phyloP scores from a whole-genome alignment of 257 asterid genomes.

The Plantago major region DNA sequence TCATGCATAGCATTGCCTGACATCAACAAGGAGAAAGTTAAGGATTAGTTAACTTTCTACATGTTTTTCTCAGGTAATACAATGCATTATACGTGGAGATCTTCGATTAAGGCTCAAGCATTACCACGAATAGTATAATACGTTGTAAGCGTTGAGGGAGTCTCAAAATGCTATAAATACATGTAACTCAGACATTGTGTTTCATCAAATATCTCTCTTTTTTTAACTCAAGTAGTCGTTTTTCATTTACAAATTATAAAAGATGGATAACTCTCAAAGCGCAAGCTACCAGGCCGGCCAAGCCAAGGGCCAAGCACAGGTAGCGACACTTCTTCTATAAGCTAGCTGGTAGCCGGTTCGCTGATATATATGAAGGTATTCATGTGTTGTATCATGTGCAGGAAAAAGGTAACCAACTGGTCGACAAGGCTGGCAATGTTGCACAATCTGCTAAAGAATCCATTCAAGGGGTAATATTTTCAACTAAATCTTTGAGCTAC shows the following conservation, averaged over 20 bases:
- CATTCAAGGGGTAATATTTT: slow-evolving; percentile 23
- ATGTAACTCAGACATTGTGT: no score
- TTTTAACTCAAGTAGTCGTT: not conserved
- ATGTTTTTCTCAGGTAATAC: no score
- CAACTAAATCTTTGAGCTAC: no score
- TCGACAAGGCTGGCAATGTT: slow-evolving; percentile 28
- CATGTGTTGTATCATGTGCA: slow-evolving; percentile 4
- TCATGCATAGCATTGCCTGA: no score
- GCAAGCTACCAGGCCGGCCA: slow-evolving; percentile 28
- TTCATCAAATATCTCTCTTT: no score
- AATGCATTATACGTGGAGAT: no score
- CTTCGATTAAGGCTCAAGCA: no score
- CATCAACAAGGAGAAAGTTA: no score
- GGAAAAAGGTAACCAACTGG: slow-evolving; percentile 34
- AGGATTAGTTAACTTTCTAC: no score
- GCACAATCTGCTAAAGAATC: slow-evolving; percentile 44
- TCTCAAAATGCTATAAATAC: slow-evolving; percentile 24
- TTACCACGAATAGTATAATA: slow-evolving; percentile 11
- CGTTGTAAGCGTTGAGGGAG: not conserved
- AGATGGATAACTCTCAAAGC: slow-evolving; percentile 10
- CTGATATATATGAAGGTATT: no score
- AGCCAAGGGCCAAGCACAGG: slow-evolving; percentile 30
- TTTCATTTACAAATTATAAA: not conserved
- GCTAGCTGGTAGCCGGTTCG: no score
- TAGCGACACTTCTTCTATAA: not conserved